Evolutionary conservation across 73 alveolate species (phyloP), one percentile per base, ranked within the genome.

Genomic region (Paramecium caudatum): DNA sequence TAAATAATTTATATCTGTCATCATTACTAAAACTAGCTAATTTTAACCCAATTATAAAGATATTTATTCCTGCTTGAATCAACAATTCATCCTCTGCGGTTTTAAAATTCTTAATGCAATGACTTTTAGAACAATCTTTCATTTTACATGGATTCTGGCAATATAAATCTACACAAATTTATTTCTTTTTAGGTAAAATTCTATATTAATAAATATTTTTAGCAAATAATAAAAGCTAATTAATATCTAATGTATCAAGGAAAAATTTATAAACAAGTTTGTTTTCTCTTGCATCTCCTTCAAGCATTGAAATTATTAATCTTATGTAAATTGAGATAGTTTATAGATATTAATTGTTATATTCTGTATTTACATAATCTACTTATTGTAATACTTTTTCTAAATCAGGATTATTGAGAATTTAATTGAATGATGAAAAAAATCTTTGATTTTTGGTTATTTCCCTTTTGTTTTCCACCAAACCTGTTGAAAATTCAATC

Each of bases 21-120:
- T 55, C 45, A 55, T 21, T 55, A 23, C 80, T 55, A 55, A 27
- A 55, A 55, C 30, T 55, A 23, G 80, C 23, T 55, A 55, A 25
- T 23, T 55, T 55, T 23, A 55, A 9, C 23, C 84, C 47, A 1
- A 68, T 68, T 12, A 68, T 68, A 37, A 68, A 68, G 13, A 68
- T 68, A 16, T 37, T 68, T 32, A 68, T 1, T 13, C 84, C 84
- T 0, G 50, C 19, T 21, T 34, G 34, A 34, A 68, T 34, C 34
- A 68, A 68, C n/a, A 68, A 15, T n/a, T 34, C 19, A 68, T 68
- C 84, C 15, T 68, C 84, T 15, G 17, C 37, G 4, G 84, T 68
- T 68, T 68, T 30, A 16, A 32, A 68, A 10, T 23, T 23, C 17
- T 68, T 37, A 2, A 32, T 32, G 37, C 84, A 68, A 19, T 25